Conservation (phyloP, 2,329 filamentous ascomycete genomes). For the Davidsoniella neocaledoniae region DNA sequence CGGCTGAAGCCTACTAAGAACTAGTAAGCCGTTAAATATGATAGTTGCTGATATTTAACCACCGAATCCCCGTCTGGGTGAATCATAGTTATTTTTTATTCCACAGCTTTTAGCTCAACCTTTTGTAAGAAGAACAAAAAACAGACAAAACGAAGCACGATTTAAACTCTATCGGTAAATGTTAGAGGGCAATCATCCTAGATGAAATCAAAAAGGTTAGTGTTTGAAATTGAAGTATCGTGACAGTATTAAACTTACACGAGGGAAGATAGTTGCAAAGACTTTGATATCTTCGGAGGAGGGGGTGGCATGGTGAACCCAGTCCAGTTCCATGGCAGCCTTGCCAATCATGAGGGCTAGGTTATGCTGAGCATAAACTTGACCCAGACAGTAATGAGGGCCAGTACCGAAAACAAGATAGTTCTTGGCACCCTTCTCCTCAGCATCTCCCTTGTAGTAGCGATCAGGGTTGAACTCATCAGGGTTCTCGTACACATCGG, state of each 20-base stretch:
- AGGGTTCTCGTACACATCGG: slow-evolving; percentile 78
- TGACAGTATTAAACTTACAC: slow-evolving; percentile 39
- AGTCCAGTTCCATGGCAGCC: slow-evolving; percentile 72
- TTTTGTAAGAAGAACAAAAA: neutral
- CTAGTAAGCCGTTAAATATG: too few relatives aligned
- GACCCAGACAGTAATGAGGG: slow-evolving; percentile 90
- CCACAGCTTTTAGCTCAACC: too few relatives aligned
- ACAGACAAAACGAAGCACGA: neutral
- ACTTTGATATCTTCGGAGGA: slow-evolving; percentile 90
- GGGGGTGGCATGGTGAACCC: slow-evolving; percentile 74
- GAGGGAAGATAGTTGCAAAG: slow-evolving; percentile 95
- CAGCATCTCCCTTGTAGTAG: slow-evolving; percentile 79
- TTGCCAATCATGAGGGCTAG: slow-evolving; percentile 81
- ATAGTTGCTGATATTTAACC: too few relatives aligned
- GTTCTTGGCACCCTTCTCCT: slow-evolving; percentile 77
- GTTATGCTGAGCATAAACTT: slow-evolving; percentile 80
- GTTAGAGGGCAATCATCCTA: slow-evolving; percentile 73
- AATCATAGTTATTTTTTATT: too few relatives aligned
- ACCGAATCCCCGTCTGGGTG: too few relatives aligned
- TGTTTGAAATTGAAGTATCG: slow-evolving; percentile 3
- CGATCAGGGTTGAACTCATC: slow-evolving; percentile 81
- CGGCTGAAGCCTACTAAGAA: too few relatives aligned
- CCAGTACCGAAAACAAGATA: slow-evolving; percentile 92
- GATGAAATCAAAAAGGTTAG: slow-evolving; percentile 15
- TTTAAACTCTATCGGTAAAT: slow-evolving; percentile 33